Evolutionary conservation across 2,329 filamentous ascomycete genomes (phyloP), one percentile per base, ranked within the genome.

Genomic region (Penicillium sp.): DNA sequence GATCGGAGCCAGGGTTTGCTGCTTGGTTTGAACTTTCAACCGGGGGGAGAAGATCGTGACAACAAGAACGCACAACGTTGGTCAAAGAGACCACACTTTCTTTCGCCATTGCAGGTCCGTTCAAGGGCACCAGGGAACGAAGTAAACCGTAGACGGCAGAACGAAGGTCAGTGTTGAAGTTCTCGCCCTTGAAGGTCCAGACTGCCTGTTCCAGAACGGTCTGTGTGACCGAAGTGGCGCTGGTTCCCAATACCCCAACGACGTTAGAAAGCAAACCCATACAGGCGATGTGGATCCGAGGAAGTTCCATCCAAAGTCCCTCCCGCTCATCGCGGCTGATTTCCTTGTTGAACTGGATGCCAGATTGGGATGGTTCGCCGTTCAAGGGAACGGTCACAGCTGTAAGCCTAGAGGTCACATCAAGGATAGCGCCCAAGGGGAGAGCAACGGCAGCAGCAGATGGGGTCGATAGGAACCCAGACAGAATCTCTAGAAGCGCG

Each of bases 321-420:
- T 96, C 90, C 56, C 88, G 87, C 72, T 97, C 93, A 46, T 95
- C 89, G 56, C 88, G 84, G 31, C 86, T 82, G 58, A 94, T 84
- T 58, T 90, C 87, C 7, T 86, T 79, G 62, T 92, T 92, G 55
- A 86, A 79, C 56, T 87, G 83, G n/a, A 84, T 76, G 61, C 75
- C 76, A 18, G 71, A 72, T 55, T 79, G 79, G 8, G 50, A 57
- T 38, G 55, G 56, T 70, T 75, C 67, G 66, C 79, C 60, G 45
- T 73, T 61, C 64, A 79, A 52, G 61, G 83, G 71, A 71, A 84
- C 59, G 69, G 81, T 70, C 42, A 95, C 80, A 16, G 88, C 84
- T 34, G 89, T 82, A 27, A 96, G 74, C 42, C 93, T 82, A 13
- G 83, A 83, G 2, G 88, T 76, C 32, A 93, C 71, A 69, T 94